phyloP scores from a whole-genome alignment of 2,329 filamentous ascomycete species.

The Fusarium sp. region DNA sequence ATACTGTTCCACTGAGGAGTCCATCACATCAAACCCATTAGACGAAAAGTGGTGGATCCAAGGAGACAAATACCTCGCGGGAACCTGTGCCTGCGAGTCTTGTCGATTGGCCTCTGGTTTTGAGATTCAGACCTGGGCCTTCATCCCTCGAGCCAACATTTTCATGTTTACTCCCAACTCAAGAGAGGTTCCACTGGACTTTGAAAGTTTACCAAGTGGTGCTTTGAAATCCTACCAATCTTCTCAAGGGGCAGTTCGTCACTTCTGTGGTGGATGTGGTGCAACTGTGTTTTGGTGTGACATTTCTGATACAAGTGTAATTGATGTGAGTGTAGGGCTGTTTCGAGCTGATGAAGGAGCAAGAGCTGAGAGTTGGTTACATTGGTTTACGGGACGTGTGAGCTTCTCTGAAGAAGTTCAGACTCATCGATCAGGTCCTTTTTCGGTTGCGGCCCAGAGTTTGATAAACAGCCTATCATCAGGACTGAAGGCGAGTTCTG shows the following conservation, averaged over 20 bases:
- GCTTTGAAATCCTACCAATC: slow-evolving; percentile 66
- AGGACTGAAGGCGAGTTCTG: neutral
- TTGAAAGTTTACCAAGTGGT: slow-evolving; percentile 50
- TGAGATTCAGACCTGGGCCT: slow-evolving; percentile 74
- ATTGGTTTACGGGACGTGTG: slow-evolving; percentile 69
- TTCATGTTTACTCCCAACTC: slow-evolving; percentile 49
- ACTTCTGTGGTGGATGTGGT: slow-evolving; percentile 72
- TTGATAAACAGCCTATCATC: neutral
- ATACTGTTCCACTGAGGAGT: slow-evolving; percentile 51
- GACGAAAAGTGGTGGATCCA: slow-evolving; percentile 70
- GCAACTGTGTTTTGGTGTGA: slow-evolving; percentile 73
- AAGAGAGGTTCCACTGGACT: slow-evolving; percentile 47
- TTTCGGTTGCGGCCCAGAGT: neutral
- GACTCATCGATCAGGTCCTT: neutral
- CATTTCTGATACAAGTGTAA: slow-evolving; percentile 61
- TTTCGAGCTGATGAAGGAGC: slow-evolving; percentile 62
- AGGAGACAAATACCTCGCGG: slow-evolving; percentile 66
- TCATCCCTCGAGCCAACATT: slow-evolving; percentile 70
- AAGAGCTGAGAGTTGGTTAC: slow-evolving; percentile 67
- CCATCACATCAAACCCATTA: slow-evolving; percentile 54
- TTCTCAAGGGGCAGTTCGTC: slow-evolving; percentile 63
- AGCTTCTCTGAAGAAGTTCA: slow-evolving; percentile 67
- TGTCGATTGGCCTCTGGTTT: slow-evolving; percentile 71
- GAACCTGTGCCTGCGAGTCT: slow-evolving; percentile 69
- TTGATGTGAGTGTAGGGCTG: slow-evolving; percentile 73